A percentile compares a stretch with the other conserved stretches of the same genome.
Conservation (phyloP, 345 rosid species). For the Arabidopsis suecica region DNA sequence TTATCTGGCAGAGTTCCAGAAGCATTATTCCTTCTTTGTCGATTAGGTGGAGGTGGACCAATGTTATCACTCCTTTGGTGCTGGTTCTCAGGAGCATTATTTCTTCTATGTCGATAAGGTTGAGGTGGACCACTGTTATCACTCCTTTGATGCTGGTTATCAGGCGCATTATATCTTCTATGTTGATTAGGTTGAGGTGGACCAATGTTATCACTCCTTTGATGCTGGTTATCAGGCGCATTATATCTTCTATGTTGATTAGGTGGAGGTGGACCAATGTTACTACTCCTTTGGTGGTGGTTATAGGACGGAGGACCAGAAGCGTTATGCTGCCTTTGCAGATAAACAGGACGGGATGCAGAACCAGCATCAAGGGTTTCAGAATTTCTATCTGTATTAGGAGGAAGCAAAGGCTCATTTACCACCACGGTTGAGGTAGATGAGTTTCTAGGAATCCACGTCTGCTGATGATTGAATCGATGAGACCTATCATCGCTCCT, state of each 20-base stretch:
- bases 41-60: conserved; percentile 41
- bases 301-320: conserved; percentile 13
- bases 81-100: conserved; percentile 44
- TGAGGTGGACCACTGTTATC: conserved; percentile 19
- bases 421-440: conserved; percentile 34
- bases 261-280: conserved; percentile 30
- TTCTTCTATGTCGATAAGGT: conserved; percentile 47
- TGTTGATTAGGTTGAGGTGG: conserved; percentile 41
- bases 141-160: conserved; percentile 28
- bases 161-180: conserved; percentile 49
- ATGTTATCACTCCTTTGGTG: conserved; percentile 32
- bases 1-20: conserved; percentile 39
- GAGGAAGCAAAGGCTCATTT: conserved; percentile 25
- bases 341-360: conserved; percentile 25
- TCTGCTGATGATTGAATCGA: conserved; percentile 55
- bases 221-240: conserved; percentile 39
- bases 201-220: not conserved
- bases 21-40: conserved; percentile 49
- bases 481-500: conserved; percentile 58
- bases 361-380: conserved; percentile 24
- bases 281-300: conserved; percentile 17
- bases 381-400: conserved; percentile 33
- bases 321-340: conserved; percentile 19
- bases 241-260: conserved; percentile 48
- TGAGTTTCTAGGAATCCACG: conserved; percentile 78